phyloP scores from a whole-genome alignment of 2,329 filamentous ascomycete species.

The Colletotrichum somersetense region DNA sequence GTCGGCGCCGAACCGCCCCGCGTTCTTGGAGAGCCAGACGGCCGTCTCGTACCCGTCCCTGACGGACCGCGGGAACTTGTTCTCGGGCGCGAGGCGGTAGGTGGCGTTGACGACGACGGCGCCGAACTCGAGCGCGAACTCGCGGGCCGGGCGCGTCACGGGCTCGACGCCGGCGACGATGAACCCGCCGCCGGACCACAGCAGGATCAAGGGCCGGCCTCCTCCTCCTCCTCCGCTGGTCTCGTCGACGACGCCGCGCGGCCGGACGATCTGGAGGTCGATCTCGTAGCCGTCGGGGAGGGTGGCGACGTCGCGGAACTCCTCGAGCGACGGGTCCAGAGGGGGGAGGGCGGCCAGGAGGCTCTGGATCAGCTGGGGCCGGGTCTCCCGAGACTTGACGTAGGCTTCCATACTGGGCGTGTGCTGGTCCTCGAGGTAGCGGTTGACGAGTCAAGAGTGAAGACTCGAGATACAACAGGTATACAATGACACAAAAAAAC shows the following conservation, averaged over 20 bases:
- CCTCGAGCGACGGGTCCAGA: slow-evolving; percentile 24
- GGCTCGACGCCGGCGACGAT: slow-evolving; percentile 35
- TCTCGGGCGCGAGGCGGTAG: slow-evolving; percentile 64
- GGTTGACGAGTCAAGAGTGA: not conserved
- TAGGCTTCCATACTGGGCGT: slow-evolving; percentile 28
- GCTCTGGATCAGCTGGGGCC: slow-evolving; percentile 22
- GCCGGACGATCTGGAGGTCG: slow-evolving; percentile 29
- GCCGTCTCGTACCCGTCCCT: slow-evolving; percentile 59
- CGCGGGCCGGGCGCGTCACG: slow-evolving; percentile 22
- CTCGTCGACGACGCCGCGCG: slow-evolving; percentile 13
- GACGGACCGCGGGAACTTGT: slow-evolving; percentile 60
- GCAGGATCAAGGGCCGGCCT: slow-evolving; percentile 24
- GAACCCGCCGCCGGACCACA: slow-evolving; percentile 23
- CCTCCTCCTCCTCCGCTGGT: not conserved
- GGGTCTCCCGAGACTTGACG: slow-evolving; percentile 20
- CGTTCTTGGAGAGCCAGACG: slow-evolving; percentile 51
- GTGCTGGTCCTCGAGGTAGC: not conserved
- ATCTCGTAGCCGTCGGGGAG: slow-evolving; percentile 33
- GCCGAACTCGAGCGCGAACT: slow-evolving; percentile 42
- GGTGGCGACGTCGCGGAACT: slow-evolving; percentile 26
- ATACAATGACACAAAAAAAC: not conserved
- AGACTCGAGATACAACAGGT: not conserved
- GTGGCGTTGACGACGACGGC: slow-evolving; percentile 61
- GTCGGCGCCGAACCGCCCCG: slow-evolving; percentile 46
- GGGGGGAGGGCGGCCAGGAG: slow-evolving; percentile 32